Conservation (phyloP, 192 early-diverging fungal genomes). For the Cetraspora pellucida region DNA sequence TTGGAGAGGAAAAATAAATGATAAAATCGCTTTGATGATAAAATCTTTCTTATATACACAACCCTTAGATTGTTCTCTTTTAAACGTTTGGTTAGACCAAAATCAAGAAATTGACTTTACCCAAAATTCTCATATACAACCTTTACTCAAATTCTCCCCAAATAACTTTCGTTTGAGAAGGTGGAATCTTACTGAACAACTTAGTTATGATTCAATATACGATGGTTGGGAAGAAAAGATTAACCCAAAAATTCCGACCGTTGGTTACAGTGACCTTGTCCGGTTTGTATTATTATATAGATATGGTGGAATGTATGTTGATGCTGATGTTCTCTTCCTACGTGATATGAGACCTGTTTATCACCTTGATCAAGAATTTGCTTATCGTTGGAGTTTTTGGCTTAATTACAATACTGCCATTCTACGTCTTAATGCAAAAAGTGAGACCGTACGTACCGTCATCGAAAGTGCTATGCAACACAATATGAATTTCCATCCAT, state of each 20-base stretch:
- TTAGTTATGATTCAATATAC: background rate
- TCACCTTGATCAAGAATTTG: constrained; percentile 39
- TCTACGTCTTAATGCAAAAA: constrained; percentile 34
- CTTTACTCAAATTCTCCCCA: background rate
- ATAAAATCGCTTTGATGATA: constrained; percentile 38
- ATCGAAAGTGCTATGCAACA: constrained; percentile 38
- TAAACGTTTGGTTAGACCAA: constrained; percentile 44
- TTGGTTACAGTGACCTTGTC: constrained; percentile 41
- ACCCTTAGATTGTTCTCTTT: constrained; percentile 33
- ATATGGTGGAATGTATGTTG: constrained; percentile 44
- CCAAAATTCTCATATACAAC: background rate
- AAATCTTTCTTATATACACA: constrained; percentile 43
- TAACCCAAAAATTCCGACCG: background rate
- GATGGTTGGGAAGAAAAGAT: background rate
- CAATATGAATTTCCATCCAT: constrained; percentile 38
- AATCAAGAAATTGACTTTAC: background rate
- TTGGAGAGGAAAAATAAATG: constrained; percentile 42
- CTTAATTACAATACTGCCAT: constrained; percentile 42
- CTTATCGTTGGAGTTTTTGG: constrained; percentile 44
- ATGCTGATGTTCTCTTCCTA: constrained; percentile 42
- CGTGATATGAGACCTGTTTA: constrained; percentile 43
- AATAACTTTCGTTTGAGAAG: background rate
- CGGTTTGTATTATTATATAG: constrained; percentile 43
- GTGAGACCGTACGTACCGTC: constrained; percentile 34
- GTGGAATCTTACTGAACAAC: background rate